Conservation (phyloP, 2,329 filamentous ascomycete genomes). For the Fusarium marasasianum region DNA sequence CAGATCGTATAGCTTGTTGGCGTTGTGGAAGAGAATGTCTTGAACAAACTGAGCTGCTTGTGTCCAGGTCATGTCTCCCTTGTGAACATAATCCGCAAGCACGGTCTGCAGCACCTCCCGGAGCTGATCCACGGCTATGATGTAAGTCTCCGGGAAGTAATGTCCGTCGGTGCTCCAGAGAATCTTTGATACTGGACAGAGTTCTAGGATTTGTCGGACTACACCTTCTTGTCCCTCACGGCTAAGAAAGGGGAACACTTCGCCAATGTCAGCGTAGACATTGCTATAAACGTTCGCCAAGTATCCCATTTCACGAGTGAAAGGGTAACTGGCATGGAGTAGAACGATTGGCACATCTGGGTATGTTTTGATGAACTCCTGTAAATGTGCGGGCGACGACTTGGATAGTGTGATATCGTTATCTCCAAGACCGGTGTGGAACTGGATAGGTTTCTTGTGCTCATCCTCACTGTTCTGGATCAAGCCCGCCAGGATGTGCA, state of each 20-base stretch:
- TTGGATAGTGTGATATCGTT: slow-evolving; percentile 76
- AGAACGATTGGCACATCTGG: slow-evolving; percentile 78
- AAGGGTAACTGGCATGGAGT: slow-evolving; percentile 84
- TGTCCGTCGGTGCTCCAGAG: slow-evolving; percentile 85
- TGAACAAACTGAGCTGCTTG: slow-evolving; percentile 72
- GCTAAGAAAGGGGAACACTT: slow-evolving; percentile 82
- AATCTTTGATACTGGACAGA: slow-evolving; percentile 79
- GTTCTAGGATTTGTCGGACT: slow-evolving; percentile 76
- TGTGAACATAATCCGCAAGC: slow-evolving; percentile 72
- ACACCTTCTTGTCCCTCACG: slow-evolving; percentile 78
- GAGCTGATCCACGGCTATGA: slow-evolving; percentile 77
- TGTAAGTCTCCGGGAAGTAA: slow-evolving; percentile 80
- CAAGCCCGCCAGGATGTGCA: slow-evolving; percentile 69
- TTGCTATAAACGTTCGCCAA: slow-evolving; percentile 81
- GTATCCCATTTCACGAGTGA: slow-evolving; percentile 80
- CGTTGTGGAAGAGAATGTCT: slow-evolving; percentile 79
- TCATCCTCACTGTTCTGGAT: slow-evolving; percentile 58
- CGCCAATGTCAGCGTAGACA: slow-evolving; percentile 83
- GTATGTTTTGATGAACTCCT: slow-evolving; percentile 76
- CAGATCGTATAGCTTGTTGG: slow-evolving; percentile 78
- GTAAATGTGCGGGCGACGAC: slow-evolving; percentile 79
- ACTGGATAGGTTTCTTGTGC: slow-evolving; percentile 77
- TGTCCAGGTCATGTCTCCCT: slow-evolving; percentile 66
- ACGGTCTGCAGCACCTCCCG: slow-evolving; percentile 75
- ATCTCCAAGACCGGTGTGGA: slow-evolving; percentile 85